Base-by-base conservation (phyloP, 768 basidiomycete species). In the Brasilioporus rufonigricans region DNA sequence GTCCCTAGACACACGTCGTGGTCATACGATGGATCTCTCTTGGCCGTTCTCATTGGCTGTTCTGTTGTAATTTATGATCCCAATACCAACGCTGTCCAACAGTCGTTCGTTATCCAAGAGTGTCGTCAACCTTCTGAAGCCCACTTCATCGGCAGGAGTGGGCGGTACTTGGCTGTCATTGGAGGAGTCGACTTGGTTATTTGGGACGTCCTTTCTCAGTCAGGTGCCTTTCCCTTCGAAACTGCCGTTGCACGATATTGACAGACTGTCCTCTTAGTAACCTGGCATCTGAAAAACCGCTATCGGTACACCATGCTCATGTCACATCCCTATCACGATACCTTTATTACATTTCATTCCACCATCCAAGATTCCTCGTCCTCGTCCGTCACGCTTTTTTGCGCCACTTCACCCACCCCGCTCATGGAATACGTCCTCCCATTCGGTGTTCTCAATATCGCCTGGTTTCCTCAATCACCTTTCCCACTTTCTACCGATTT, bases 21-120 rank as follows among this genome's bases (percentile, higher is more conserved):
- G 85, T 91, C 95, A 7, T 79, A 77, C 5, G 97, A 99, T 68
- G 87, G 84, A 10, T 94, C 94, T 6, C 76, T 99, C 31, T 74
- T 98, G 44, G 89, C 87, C 13, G 79, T 95, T 21, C 77, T 86
- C 13, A 79, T 89, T 49, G 84, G 84, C 0, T 66, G 79, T 16
- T 81, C 82, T 55, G 77, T 95, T 49, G 82, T 84, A 6, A 69
- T 98, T 7, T 97, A 89, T 70, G 86, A 93, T 62, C 79, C 90
- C 0, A 62, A 73, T 21, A 83, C 83, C 23, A 87, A 83, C 56
- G 70, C 76, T 23, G 71, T 90, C 16, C 74, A 80, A 19, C 82
- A 82, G 41, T 82, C 82, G 0, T 74, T 93, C 56, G 78, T 80
- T 26, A 77, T 76, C 38, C 81, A 83, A 36, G 83, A 82, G 55